phyloP scores from a whole-genome alignment of 1,284 basidiomycete species.

The Fomitopsis pinicola region DNA sequence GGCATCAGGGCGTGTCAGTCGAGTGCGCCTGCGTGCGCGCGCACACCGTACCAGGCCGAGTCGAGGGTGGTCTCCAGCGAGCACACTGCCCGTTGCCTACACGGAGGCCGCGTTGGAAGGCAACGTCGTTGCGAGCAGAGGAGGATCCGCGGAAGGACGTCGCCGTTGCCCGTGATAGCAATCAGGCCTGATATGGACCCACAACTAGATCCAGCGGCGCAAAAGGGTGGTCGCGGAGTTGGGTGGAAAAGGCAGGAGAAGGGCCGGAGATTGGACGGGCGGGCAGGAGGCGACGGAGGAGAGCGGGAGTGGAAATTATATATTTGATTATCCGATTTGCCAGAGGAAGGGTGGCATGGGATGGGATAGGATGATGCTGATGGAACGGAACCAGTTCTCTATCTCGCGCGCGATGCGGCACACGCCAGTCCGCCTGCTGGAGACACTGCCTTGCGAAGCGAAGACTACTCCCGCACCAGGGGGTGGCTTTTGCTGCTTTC shows the following conservation, averaged over 20 bases:
- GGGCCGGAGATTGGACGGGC: neutral
- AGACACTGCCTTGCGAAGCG: conserved; percentile 7
- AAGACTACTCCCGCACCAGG: conserved; percentile 1
- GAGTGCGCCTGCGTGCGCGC: neutral
- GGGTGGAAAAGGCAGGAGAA: conserved; percentile 1
- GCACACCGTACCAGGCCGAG: neutral
- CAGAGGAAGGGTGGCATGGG: neutral
- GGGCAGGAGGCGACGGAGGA: neutral
- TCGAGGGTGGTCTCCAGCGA: neutral
- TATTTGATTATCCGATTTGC: neutral
- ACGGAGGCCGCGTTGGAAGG: neutral
- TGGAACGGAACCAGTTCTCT: conserved; percentile 15
- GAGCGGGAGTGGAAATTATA: neutral
- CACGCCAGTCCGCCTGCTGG: conserved; percentile 7
- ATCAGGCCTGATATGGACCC: conserved; percentile 2
- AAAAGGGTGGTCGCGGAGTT: conserved; percentile 2
- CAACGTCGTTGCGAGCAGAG: neutral
- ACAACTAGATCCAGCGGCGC: neutral
- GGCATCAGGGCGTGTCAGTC: neutral
- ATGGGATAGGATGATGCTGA: conserved; percentile 1
- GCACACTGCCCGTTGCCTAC: neutral
- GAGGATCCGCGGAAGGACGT: conserved; percentile 2
- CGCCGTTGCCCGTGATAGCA: neutral
- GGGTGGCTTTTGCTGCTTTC: neutral
- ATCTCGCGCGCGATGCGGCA: conserved; percentile 13